Conservation (phyloP, 2,329 filamentous ascomycete genomes). For the Beauveria sp. region DNA sequence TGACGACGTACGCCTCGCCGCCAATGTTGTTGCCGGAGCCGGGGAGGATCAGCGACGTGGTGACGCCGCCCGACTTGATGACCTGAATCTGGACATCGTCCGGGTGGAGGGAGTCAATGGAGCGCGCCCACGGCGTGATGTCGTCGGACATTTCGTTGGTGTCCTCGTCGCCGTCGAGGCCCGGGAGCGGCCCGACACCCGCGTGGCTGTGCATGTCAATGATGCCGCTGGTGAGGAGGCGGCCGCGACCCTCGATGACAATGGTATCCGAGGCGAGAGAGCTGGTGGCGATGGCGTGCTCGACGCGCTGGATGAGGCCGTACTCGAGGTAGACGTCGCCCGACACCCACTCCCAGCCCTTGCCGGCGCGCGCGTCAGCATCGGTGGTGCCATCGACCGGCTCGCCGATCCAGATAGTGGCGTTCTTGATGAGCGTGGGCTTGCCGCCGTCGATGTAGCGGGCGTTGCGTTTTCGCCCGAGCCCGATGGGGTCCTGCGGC, state of each 20-base stretch:
- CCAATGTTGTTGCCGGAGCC: constrained; percentile 68
- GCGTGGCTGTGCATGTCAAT: constrained; percentile 67
- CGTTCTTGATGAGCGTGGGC: constrained; percentile 58
- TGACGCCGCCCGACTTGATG: constrained; percentile 68
- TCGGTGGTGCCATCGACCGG: constrained; percentile 40
- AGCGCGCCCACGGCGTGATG: constrained; percentile 60
- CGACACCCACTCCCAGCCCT: constrained; percentile 51
- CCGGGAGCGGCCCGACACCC: constrained; percentile 51
- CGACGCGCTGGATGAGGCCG: constrained; percentile 53
- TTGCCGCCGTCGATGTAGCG: constrained; percentile 51
- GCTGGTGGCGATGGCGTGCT: constrained; percentile 31
- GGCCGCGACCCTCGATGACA: constrained; percentile 51
- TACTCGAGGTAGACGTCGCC: constrained; percentile 55
- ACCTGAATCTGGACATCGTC: constrained; percentile 58
- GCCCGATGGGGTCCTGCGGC: constrained; percentile 47
- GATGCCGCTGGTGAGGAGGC: constrained; percentile 57
- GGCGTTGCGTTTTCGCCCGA: constrained; percentile 51
- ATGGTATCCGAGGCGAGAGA: constrained; percentile 39
- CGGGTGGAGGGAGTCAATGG: constrained; percentile 57
- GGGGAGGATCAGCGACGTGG: constrained; percentile 58
- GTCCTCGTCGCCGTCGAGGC: constrained; percentile 47
- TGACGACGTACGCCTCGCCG: constrained; percentile 62
- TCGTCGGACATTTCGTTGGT: constrained; percentile 57
- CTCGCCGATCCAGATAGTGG: constrained; percentile 60
- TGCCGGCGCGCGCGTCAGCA: constrained; percentile 48